Evolutionary conservation across 768 basidiomycete species (phyloP).

Genomic region (Russula sp.): DNA sequence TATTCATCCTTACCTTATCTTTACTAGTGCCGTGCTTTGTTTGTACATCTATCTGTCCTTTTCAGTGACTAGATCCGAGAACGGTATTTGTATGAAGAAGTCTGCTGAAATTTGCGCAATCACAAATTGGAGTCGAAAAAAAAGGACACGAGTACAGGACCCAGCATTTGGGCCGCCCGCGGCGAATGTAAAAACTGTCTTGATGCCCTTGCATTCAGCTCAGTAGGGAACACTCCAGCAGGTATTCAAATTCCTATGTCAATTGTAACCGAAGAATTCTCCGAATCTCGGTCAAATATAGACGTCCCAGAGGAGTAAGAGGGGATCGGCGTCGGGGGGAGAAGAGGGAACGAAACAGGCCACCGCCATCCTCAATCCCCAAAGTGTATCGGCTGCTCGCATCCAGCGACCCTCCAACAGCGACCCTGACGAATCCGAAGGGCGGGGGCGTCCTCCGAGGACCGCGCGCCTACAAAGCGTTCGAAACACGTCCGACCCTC

Average conservation of each 20-base stretch:
- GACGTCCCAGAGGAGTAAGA: conserved; percentile 9
- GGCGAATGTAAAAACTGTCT: not conserved
- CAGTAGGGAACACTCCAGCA: not conserved
- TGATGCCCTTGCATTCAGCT: not conserved
- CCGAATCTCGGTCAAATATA: conserved; percentile 2
- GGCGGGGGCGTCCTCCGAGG: conserved; percentile 4
- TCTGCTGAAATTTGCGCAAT: conserved; percentile 3
- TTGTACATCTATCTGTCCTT: not conserved
- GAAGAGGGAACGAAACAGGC: conserved; percentile 1
- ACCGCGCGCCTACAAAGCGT: not conserved
- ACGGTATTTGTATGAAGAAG: conserved; percentile 10
- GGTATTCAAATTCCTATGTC: not conserved
- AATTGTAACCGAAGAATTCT: conserved; percentile 8
- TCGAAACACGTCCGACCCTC: not conserved
- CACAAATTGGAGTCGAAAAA: not conserved
- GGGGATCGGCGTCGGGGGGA: conserved; percentile 3
- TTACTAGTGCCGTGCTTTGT: not conserved
- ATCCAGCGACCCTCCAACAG: not conserved
- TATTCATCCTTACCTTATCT: conserved; percentile 9
- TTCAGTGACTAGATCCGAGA: conserved; percentile 8
- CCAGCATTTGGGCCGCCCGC: conserved; percentile 12
- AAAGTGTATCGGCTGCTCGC: not conserved
- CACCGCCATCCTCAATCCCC: not conserved
- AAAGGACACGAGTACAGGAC: not conserved
- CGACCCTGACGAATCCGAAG: not conserved